Conservation (phyloP, 2,329 filamentous ascomycete species). For the Aspergillus quadrilineatus region DNA sequence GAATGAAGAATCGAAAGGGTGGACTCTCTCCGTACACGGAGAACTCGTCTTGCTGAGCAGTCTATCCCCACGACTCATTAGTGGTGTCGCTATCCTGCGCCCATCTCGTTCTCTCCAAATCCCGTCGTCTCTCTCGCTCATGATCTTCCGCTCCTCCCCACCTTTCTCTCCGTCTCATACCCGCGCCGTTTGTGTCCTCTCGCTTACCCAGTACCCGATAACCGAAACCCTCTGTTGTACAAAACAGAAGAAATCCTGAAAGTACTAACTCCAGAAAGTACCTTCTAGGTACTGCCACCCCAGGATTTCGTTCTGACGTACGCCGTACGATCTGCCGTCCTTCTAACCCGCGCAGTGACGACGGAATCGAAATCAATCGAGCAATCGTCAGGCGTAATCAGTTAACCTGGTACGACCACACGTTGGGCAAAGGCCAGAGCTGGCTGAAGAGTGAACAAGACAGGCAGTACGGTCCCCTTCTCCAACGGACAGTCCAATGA, state of each 20-base stretch:
- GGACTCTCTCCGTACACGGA: not conserved
- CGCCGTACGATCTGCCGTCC: constrained; percentile 18
- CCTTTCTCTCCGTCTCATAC: constrained; percentile 2
- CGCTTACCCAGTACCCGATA: constrained; percentile 13
- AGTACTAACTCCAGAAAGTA: constrained; percentile 9
- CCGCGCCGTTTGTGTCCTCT: constrained; percentile 6
- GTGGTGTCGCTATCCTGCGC: constrained; percentile 3
- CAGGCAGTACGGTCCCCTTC: constrained; percentile 21
- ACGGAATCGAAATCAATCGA: constrained; percentile 15
- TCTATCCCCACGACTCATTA: not conserved
- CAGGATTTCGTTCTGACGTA: constrained; percentile 16
- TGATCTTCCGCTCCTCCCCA: constrained; percentile 15
- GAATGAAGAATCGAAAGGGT: not conserved
- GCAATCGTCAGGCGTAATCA: constrained; percentile 18
- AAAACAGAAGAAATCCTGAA: constrained; percentile 8
- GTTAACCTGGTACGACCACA: constrained; percentile 12
- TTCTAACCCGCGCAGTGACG: constrained; percentile 12
- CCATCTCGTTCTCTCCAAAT: constrained; percentile 8
- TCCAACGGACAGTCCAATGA: constrained; percentile 24
- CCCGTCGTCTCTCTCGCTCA: constrained; percentile 8
- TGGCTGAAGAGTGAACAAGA: constrained; percentile 19
- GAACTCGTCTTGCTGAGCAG: not conserved
- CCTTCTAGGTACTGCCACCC: constrained; percentile 6
- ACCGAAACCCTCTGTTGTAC: constrained; percentile 16
- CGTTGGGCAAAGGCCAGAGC: not conserved